Percentiles rank a stretch among this genome's conserved stretches.
phyloP scores from a whole-genome alignment of 1,139 yeast genomes.

The Scheffersomyces titani region DNA sequence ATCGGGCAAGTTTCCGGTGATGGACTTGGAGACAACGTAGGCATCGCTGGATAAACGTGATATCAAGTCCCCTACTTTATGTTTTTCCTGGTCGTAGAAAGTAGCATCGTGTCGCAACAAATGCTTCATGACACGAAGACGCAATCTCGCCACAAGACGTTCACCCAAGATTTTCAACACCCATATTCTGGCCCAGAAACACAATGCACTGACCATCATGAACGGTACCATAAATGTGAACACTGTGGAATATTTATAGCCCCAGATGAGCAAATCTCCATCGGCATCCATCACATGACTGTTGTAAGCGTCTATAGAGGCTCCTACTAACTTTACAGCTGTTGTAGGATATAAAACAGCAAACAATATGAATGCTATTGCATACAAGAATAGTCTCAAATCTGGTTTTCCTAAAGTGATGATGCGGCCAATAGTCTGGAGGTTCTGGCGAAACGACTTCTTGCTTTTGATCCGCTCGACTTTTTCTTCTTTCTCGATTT shows the following conservation, averaged over 20 bases:
- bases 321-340: constrained; percentile 48
- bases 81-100: constrained; percentile 53
- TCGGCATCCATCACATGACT: constrained; percentile 36
- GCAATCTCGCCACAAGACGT: constrained; percentile 41
- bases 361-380: constrained; percentile 44
- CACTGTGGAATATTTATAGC: constrained; percentile 43
- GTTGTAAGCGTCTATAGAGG: constrained; percentile 48
- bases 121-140: constrained; percentile 51
- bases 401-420: constrained; percentile 44
- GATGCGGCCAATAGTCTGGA: constrained; percentile 39
- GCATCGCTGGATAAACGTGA: constrained; percentile 57
- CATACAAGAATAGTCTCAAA: constrained; percentile 37
- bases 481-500: constrained; percentile 35
- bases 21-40: constrained; percentile 50
- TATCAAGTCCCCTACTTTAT: constrained; percentile 58
- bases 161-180: constrained; percentile 43
- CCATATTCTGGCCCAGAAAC: constrained; percentile 55
- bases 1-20: constrained; percentile 48
- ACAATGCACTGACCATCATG: constrained; percentile 43
- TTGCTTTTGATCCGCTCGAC: constrained; percentile 25
- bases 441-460: constrained; percentile 34
- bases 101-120: constrained; percentile 52
- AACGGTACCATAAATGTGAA: constrained; percentile 49
- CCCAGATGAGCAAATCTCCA: constrained; percentile 48
- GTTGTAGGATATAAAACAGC: constrained; percentile 51